Base-by-base conservation (phyloP, 257 asterid genomes). In the Misopates orontium region DNA sequence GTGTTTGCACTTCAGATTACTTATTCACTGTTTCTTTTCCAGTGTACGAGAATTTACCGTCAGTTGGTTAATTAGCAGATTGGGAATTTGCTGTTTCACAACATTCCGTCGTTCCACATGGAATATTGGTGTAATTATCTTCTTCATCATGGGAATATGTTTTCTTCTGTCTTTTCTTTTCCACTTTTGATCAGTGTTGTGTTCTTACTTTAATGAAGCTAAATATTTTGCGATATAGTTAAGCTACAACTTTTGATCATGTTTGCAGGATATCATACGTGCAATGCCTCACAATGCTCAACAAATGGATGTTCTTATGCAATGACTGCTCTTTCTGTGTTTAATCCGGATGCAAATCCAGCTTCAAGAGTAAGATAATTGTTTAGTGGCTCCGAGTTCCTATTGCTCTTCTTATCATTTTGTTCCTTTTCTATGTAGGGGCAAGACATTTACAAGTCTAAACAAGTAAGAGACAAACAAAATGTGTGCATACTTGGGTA, bases 341-440 rank as follows among this genome's bases (percentile, higher is more conserved):
- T 90, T 63, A 97, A 93, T 75, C 99, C 97, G n/a, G 96, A 93
- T 87, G 99, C 99, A n/a, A 93, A 93, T 81, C 99, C 99, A 53
- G 99, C 97, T 69, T 83, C 90, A 66, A 84, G 94, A 73, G 99
- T 93, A 79, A 80, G 95, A 56, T 15, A 51, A 11, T 45, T 60
- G 16, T 52, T n/a, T 74, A 28, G 60, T 15, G n/a, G 15, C 64
- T 60, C 50, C 11, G 39, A 25, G 48, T 71, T 76, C 47, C 36
- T 28, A 28, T 28, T 2, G 36, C 36, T 47, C 44, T 66, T 19
- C 63, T 45, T 8, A 39, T 13, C 31, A 28, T 42, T 73, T 75
- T 28, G 32, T 16, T 64, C 12, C 2, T n/a, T n/a, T 64, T 77
- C 31, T 19, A 14, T 68, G 18, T 77, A 90, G 97, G 97, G 97